Evolutionary conservation across 2,329 filamentous ascomycete species (phyloP), one percentile per base, ranked within the genome.

Genomic region (Metarhizium anisopliae): DNA sequence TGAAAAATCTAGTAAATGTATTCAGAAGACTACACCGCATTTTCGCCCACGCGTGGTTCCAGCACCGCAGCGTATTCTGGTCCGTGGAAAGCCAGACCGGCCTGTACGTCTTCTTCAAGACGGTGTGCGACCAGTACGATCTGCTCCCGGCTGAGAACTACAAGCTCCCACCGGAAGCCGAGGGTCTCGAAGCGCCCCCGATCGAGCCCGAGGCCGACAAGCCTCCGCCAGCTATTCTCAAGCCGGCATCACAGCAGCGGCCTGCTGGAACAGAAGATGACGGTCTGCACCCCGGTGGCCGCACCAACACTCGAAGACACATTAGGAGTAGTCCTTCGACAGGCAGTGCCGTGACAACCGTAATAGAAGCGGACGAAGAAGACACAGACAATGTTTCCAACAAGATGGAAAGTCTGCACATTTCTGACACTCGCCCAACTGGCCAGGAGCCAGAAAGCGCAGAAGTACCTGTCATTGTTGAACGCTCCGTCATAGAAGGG

Each of bases 41-140:
- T 72, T 99, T 97, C 68, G 94, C 94, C 50, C 94, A 99, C 69
- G 94, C 94, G 7, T 99, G 94, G 94, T 99, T 96, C 70, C 91
- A 96, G 73, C 94, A 99, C 70, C 84, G 92, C 50, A 87, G 88
- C 55, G 90, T 96, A 54, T 99, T 97, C 70, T 97, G 93, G 91
- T 85, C 89, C 45, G 87, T 97, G 1, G 94, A 99, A 73, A 83
- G 83, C 10, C 84, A 91, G 68, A 90, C 90, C n/a, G 94, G 94
- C 0, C 75, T 99, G 11, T 99, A 99, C 69, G 83, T 95, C 56
- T 87, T 99, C 66, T 99, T 97, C 79, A 97, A 96, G 78, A 94
- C 88, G 0, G 92, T 97, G 25, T 97, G 93, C 71, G 94, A 99
- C 69, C 80, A 87, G 63, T 96, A 96, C 71, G 86, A 87, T 62